phyloP scores from a whole-genome alignment of 2,329 filamentous ascomycete genomes.

The Xenoacremonium recifei region DNA sequence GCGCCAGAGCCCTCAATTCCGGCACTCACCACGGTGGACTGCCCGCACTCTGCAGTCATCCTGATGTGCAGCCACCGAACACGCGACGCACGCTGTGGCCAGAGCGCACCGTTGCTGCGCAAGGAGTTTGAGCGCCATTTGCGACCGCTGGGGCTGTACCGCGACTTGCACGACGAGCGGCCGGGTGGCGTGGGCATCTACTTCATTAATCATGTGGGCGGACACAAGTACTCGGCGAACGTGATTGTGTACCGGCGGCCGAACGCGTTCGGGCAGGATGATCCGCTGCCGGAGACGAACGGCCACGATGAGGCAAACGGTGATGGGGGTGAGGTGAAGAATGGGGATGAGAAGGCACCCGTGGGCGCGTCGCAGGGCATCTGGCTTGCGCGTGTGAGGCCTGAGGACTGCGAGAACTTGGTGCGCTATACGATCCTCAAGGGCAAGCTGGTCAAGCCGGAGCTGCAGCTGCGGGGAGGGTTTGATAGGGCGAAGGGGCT shows the following conservation, averaged over 20 bases:
- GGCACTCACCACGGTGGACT: slow-evolving; percentile 45
- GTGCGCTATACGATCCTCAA: slow-evolving; percentile 86
- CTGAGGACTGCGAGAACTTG: slow-evolving; percentile 91
- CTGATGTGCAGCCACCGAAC: slow-evolving; percentile 92
- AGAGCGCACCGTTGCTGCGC: slow-evolving; percentile 85
- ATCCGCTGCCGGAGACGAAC: slow-evolving; percentile 28
- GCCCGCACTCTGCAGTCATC: slow-evolving; percentile 82
- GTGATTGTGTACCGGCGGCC: slow-evolving; percentile 81
- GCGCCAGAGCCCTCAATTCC: slow-evolving; percentile 27
- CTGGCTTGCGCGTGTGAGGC: slow-evolving; percentile 81
- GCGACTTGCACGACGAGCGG: slow-evolving; percentile 83
- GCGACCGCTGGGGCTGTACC: slow-evolving; percentile 77
- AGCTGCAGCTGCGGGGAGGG: slow-evolving; percentile 79
- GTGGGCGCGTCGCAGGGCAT: slow-evolving; percentile 81
- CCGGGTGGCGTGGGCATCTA: slow-evolving; percentile 93
- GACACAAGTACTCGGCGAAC: slow-evolving; percentile 95
- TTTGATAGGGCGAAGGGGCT: slow-evolving; percentile 81
- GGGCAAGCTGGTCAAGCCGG: slow-evolving; percentile 91
- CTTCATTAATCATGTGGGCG: slow-evolving; percentile 94
- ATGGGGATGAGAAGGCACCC: slow-evolving; percentile 26
- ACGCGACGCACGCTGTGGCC: slow-evolving; percentile 91
- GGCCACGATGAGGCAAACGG: slow-evolving; percentile 5
- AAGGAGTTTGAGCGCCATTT: slow-evolving; percentile 89
- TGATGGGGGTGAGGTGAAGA: slow-evolving; percentile 17
- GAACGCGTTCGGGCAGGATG: slow-evolving; percentile 56